Conservation (phyloP, 1,284 basidiomycete species). For the Gomphus bonarii region DNA sequence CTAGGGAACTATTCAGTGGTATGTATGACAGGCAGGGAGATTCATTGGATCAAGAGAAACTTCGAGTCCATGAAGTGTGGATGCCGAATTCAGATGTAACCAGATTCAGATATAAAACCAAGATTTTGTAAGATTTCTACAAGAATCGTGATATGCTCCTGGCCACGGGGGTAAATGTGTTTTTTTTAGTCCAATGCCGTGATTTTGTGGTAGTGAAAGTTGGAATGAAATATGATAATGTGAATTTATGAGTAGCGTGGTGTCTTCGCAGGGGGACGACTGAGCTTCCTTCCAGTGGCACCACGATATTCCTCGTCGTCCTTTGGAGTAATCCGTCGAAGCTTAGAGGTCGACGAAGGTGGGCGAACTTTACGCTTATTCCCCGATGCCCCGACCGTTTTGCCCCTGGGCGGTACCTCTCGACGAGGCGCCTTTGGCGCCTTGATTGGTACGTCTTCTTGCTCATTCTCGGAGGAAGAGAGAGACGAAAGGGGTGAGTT, state of each 20-base stretch:
- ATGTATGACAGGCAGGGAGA: neutral
- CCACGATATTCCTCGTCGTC: slow-evolving; percentile 18
- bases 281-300: neutral
- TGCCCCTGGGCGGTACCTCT: neutral
- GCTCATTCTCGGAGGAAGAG: neutral
- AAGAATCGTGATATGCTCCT: neutral
- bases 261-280: slow-evolving; percentile 1
- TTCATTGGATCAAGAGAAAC: neutral
- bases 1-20: neutral
- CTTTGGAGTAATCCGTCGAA: slow-evolving; percentile 18
- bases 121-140: too few relatives aligned
- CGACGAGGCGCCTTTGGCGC: neutral
- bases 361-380: slow-evolving; percentile 13
- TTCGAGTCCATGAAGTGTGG: neutral
- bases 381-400: neutral
- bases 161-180: neutral
- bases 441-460: neutral
- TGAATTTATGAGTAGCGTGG: neutral
- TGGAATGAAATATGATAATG: neutral
- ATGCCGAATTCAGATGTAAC: neutral
- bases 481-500: slow-evolving; percentile 9
- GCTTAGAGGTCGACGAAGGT: slow-evolving; percentile 12
- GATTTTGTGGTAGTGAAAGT: neutral
- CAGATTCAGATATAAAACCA: too few relatives aligned
- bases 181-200: neutral